phyloP scores from a whole-genome alignment of 495 filamentous ascomycete genomes.

The Aeminium ludgeri region DNA sequence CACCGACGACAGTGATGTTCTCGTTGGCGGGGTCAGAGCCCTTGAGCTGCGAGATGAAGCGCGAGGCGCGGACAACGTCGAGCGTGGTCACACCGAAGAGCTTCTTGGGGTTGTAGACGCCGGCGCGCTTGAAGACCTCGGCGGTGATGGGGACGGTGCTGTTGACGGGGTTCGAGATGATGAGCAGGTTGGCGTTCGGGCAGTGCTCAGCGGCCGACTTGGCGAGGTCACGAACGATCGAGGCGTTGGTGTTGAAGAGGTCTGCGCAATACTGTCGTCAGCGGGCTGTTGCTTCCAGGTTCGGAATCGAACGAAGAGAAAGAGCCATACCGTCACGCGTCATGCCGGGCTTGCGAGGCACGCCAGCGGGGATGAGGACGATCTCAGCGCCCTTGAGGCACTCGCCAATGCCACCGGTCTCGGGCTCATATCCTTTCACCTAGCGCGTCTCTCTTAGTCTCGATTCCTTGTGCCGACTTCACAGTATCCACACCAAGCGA shows the following conservation, averaged over 20 bases:
- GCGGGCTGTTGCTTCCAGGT: background rate
- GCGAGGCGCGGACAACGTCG: slow-evolving; percentile 90
- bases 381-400: slow-evolving; percentile 76
- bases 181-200: slow-evolving; percentile 86
- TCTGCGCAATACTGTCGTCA: slow-evolving; percentile 30
- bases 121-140: slow-evolving; percentile 84
- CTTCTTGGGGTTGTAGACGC: slow-evolving; percentile 95
- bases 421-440: slow-evolving; percentile 77
- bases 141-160: slow-evolving; percentile 93
- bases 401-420: slow-evolving; percentile 52
- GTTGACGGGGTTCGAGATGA: slow-evolving; percentile 99
- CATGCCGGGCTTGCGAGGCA: slow-evolving; percentile 99
- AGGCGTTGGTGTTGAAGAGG: slow-evolving; percentile 99
- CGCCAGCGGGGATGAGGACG: slow-evolving; percentile 93
- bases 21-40: slow-evolving; percentile 73
- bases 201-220: slow-evolving; percentile 80
- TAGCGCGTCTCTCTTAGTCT: slow-evolving; percentile 4
- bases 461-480: background rate
- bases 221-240: slow-evolving; percentile 94
- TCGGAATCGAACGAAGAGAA: too few relatives aligned
- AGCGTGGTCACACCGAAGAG: slow-evolving; percentile 99
- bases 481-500: background rate
- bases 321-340: slow-evolving; percentile 75
- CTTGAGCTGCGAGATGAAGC: slow-evolving; percentile 92
- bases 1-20: slow-evolving; percentile 88